Evolutionary conservation across 2,329 filamentous ascomycete genomes (phyloP), one percentile per base, ranked within the genome.

Genomic region (Albifimbria verrucaria): DNA sequence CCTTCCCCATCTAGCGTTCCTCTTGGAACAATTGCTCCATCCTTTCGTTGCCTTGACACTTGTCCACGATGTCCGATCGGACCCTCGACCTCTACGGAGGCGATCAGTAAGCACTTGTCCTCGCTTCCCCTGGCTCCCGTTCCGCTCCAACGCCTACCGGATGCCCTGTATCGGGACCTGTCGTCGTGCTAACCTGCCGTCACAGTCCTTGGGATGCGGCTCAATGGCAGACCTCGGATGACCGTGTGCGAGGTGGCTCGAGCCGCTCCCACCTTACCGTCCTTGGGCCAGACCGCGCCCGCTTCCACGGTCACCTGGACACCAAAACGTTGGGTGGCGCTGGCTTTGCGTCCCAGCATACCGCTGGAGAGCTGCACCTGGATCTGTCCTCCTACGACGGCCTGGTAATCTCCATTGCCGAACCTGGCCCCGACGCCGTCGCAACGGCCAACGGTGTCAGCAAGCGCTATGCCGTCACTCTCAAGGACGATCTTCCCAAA

Each of bases 331-430:
- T 94, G 0, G 89, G 89, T 23, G 89, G 89, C 25, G 90, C 90
- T 1, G 90, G 90, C 5, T 94, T 95, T 65, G 90, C 90, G 10
- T 90, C 86, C 4, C 90, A 93, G 66, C 81, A 87, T 46, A 91
- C 87, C 4, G 78, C 76, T 39, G 81, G 84, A 7, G 72, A 79
- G 39, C 70, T 77, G 15, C 71, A 72, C 22, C 88, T 87, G 80
- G 80, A 94, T 61, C 70, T 94, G 7, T 80, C 79, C 1, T 64
- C 60, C 11, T 88, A 85, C 60, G 77, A 83, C 45, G 88, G 88
- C 3, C 70, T 91, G 22, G 68, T 77, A 57, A 59, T 91, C 4
- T 65, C 74, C 39, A 64, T 89, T 20, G 32, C 32, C 32, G 18
- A 39, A n/a, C 32, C 32, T 12, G 11, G 12, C 12, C 18, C 32